These are phyloP conservation scores for Populus alba DNA, from an alignment of 345 rosid species.

Conservation along the genomic window DNA sequence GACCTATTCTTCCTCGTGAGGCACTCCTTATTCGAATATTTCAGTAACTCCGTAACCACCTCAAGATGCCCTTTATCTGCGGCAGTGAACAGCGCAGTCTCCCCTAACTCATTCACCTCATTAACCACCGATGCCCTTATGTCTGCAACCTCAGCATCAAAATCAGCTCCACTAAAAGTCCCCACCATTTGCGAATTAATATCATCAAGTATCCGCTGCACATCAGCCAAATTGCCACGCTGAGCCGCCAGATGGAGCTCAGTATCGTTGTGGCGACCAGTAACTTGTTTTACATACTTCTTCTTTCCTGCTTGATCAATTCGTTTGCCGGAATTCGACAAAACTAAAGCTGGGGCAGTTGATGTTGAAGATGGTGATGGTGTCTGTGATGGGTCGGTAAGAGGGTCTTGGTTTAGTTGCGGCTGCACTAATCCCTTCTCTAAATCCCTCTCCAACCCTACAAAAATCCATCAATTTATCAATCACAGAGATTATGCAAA, in stretches of 20 bases:
- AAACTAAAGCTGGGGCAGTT: constrained; percentile 73
- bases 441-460: constrained; percentile 60
- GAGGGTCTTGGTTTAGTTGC: constrained; percentile 39
- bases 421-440: constrained; percentile 54
- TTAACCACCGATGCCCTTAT: constrained; percentile 76
- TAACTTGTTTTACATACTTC: constrained; percentile 95
- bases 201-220: constrained; percentile 69
- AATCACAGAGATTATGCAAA: not conserved
- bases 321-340: constrained; percentile 73
- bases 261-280: constrained; percentile 80
- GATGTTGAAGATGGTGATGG: constrained; percentile 82
- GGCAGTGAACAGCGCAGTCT: constrained; percentile 82
- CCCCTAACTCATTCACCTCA: constrained; percentile 92
- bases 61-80: constrained; percentile 91
- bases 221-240: constrained; percentile 72
- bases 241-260: constrained; percentile 90
- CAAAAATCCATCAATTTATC: constrained; percentile 13
- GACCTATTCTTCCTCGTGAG: constrained; percentile 72
- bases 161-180: constrained; percentile 62
- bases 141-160: constrained; percentile 76
- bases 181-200: constrained; percentile 71
- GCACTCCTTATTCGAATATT: constrained; percentile 74
- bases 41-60: constrained; percentile 78
- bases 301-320: constrained; percentile 92
- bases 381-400: constrained; percentile 52